Evolutionary conservation across 2,329 filamentous ascomycete species (phyloP), one percentile per base, ranked within the genome.

Genomic region (Cercospora brassicicola): DNA sequence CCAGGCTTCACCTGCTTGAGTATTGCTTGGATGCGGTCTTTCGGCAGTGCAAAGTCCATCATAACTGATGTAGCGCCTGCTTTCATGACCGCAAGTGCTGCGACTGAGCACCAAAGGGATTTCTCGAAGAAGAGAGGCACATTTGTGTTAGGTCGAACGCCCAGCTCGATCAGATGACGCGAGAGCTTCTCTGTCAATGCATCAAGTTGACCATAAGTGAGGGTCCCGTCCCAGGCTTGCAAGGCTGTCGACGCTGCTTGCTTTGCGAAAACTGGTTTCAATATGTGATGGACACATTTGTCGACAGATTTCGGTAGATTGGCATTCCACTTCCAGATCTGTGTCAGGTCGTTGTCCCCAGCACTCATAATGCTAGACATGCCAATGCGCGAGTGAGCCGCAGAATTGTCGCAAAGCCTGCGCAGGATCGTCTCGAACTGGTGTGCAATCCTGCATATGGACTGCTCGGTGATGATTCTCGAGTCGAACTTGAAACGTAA

Each of bases 11-110:
- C 70, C 48, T 78, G 71, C 8, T 51, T 45, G n/a, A 70, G 26
- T 18, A 71, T 69, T 13, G 48, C 53, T 28, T 42, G 31, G 4
- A 71, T 59, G 9, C 57, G 57, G 13, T 39, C 51, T 13, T 33
- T 10, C 7, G 72, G 71, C 13, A 70, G 39, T 59, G 76, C 73
- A 1, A 74, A 76, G 65, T 82, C 80, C 23, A 83, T 72, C 11
- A 77, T 73, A 4, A 78, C 75, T 15, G 74, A 77, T 30, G 78
- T 77, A 11, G 75, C 79, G 26, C 80, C 79, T 15, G 79, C 77
- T 63, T 80, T 80, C 59, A 81, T 74, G 5, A 81, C 76, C 4
- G 76, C 77, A 6, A 81, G 73, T 74, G 79, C 78, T 1, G 79
- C 77, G 9, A 81, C 74, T 4, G 78, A 66, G 0, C 75, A 75